phyloP scores from a whole-genome alignment of 1,284 basidiomycete species.

The Leccinum ponderosum region DNA sequence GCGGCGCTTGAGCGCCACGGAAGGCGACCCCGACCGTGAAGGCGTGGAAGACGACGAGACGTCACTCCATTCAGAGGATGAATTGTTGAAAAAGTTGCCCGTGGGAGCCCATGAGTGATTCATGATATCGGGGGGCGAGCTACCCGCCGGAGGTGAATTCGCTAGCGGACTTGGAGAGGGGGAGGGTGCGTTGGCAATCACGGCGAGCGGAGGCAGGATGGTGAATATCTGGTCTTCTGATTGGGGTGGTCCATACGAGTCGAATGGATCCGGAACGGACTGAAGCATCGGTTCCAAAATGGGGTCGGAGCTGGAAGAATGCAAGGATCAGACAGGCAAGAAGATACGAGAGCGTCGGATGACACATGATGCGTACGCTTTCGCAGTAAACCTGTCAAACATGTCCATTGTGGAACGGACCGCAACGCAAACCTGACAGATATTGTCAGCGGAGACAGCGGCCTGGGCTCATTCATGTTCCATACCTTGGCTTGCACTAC shows the following conservation, averaged over 20 bases:
- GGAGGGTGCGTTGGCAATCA: conserved; percentile 61
- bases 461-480: background rate
- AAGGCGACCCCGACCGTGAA: conserved; percentile 42
- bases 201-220: conserved; percentile 82
- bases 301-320: conserved; percentile 71
- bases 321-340: conserved; percentile 15
- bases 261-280: conserved; percentile 90
- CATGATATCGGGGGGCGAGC: conserved; percentile 37
- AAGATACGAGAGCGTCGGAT: background rate
- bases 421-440: conserved; percentile 61
- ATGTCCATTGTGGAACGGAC: conserved; percentile 82
- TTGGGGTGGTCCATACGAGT: conserved; percentile 86
- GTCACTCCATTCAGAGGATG: conserved; percentile 54
- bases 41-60: conserved; percentile 41
- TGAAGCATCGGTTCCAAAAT: conserved; percentile 90
- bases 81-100: conserved; percentile 40
- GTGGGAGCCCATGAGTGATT: conserved; percentile 42
- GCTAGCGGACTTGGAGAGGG: conserved; percentile 50
- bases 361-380: conserved; percentile 61
- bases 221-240: conserved; percentile 91
- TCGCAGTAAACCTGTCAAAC: conserved; percentile 84
- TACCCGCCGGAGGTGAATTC: conserved; percentile 42
- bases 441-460: conserved; percentile 19
- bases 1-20: conserved; percentile 47
- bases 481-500: conserved; percentile 80